Base-by-base conservation (phyloP, 1,284 basidiomycete genomes). In the Xanthoconium separans region DNA sequence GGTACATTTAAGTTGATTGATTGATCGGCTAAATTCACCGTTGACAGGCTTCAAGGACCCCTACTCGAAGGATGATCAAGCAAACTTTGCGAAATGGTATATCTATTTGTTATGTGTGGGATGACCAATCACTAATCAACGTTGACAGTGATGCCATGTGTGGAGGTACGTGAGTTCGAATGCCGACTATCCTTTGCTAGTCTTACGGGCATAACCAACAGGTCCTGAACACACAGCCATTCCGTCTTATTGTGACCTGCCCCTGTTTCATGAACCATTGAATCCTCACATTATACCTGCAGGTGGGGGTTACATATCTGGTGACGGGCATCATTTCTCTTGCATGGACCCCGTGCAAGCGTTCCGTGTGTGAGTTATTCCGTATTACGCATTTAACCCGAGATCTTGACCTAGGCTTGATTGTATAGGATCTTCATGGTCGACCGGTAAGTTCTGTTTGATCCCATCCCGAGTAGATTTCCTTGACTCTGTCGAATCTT, bases 211-310 rank as follows among this genome's bases (percentile, higher is more conserved):
- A 3, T 31, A 8, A 12, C 42, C 34, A 42, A 44, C 49, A 83
- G 82, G 79, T 24, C 53, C 59, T 6, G 63, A 84, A 57, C 83
- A 84, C 56, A 69, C 73, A 3, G 74, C 76, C 0, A 73, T 78
- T 53, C 78, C 81, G 1, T 85, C 82, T 1, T 80, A 77, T 59
- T 86, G 84, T 60, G 75, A 69, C 2, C 61, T 83, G 6, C 77
- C 81, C 0, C 71, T 82, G 41, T 82, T 86, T 61, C 84, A 85
- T 66, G 68, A 69, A 4, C 75, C 76, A 1, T 65, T 72, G 41
- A 56, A 65, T 24, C 54, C 62, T 41, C 63, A 68, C 40, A 62
- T 62, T 16, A 61, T 65, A 1, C 55, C 61, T 1, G 60, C 65
- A 1, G 75, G 69, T 1, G 34, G n/a, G n/a, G n/a, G n/a, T n/a